These are phyloP conservation scores for Salicornia ramosissima DNA, from an alignment of 148 eudicot genomes.

Conservation along the genomic window DNA sequence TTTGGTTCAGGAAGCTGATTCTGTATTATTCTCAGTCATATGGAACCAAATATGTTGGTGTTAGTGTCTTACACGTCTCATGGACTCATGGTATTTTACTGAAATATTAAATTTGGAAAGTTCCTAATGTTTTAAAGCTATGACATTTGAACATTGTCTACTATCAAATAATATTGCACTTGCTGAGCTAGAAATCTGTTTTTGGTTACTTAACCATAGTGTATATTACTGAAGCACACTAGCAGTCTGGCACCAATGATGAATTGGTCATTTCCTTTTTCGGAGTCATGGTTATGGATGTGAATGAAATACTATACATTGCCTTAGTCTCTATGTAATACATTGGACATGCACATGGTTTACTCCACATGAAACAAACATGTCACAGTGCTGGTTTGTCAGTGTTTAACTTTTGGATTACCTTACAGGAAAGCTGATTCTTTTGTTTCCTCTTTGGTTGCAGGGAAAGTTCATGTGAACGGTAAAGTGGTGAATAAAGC, in stretches of 20 bases:
- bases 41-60: background rate
- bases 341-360: background rate
- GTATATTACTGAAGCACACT: background rate
- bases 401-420: background rate
- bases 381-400: background rate
- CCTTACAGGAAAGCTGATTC: background rate
- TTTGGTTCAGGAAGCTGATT: background rate
- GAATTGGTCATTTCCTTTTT: background rate
- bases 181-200: background rate
- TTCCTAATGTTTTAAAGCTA: background rate
- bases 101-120: background rate
- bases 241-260: background rate
- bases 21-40: background rate
- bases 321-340: background rate
- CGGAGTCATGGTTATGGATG: background rate
- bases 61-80: background rate
- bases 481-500: conserved; percentile 80
- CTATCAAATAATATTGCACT: background rate
- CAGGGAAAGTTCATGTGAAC: conserved; percentile 89
- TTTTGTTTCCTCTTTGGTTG: background rate
- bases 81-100: background rate
- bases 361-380: background rate
- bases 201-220: background rate
- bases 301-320: background rate
- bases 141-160: background rate